These are phyloP conservation scores for Lactarius deliciosus DNA, from an alignment of 768 basidiomycete genomes.

Conservation along the genomic window DNA sequence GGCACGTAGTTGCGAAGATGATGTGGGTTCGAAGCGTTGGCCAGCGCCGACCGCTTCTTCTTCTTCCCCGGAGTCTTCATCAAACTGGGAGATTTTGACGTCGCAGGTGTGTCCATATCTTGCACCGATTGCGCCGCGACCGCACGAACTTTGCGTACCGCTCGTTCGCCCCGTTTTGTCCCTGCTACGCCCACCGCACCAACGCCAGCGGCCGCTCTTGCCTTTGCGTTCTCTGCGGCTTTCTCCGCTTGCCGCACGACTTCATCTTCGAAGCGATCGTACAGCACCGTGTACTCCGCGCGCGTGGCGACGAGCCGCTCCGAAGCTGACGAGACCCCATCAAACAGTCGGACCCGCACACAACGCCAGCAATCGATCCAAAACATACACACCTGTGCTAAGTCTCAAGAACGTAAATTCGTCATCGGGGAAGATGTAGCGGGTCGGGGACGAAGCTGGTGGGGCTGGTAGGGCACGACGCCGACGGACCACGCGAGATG, in stretches of 20 bases:
- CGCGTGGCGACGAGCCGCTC: slow-evolving; percentile 68
- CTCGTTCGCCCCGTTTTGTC: slow-evolving; percentile 27
- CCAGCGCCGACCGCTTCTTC: slow-evolving; percentile 90
- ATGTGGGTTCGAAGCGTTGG: slow-evolving; percentile 94
- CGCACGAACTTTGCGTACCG: slow-evolving; percentile 24
- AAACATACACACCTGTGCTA: slow-evolving; percentile 66
- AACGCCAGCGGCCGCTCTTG: slow-evolving; percentile 44
- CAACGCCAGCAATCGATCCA: slow-evolving; percentile 32
- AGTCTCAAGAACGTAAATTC: slow-evolving; percentile 63
- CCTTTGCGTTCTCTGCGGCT: slow-evolving; percentile 49
- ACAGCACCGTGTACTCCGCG: slow-evolving; percentile 64
- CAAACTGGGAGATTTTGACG: slow-evolving; percentile 32
- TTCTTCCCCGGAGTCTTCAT: slow-evolving; percentile 57
- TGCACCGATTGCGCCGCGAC: slow-evolving; percentile 35
- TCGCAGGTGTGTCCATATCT: slow-evolving; percentile 37
- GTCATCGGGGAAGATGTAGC: slow-evolving; percentile 45
- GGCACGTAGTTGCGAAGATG: slow-evolving; percentile 93
- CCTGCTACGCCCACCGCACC: slow-evolving; percentile 34
- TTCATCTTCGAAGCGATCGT: slow-evolving; percentile 71
- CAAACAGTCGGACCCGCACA: slow-evolving; percentile 27
- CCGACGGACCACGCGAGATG: slow-evolving; percentile 51
- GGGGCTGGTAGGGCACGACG: slow-evolving; percentile 38
- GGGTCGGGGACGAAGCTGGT: slow-evolving; percentile 38
- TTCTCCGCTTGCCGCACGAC: slow-evolving; percentile 67
- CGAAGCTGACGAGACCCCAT: slow-evolving; percentile 51